Percentiles rank a stretch among this genome's conserved stretches.
Conservation (phyloP, 768 basidiomycete species). For the Termitomyces sp. region DNA sequence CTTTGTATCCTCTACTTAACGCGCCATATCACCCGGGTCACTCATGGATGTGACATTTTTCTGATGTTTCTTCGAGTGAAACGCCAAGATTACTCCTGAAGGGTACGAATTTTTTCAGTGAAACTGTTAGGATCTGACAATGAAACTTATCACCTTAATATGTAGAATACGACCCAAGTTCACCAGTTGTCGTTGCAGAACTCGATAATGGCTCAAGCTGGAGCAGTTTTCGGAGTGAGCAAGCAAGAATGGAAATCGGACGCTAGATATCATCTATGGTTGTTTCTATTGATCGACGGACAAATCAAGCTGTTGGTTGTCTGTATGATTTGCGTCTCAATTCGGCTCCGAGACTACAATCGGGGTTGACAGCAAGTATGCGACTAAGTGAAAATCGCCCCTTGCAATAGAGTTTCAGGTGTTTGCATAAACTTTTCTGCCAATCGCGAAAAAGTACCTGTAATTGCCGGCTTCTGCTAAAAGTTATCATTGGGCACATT, state of each 20-base stretch:
- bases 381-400: not conserved
- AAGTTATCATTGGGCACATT: not conserved
- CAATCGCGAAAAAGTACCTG: not conserved
- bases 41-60: conserved; percentile 5
- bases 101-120: not conserved
- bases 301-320: not conserved
- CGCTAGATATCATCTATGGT: conserved; percentile 1
- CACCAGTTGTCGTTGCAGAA: conserved; percentile 5
- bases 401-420: not conserved
- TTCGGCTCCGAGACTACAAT: not conserved
- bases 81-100: conserved; percentile 2
- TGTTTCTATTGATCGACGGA: not conserved
- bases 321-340: not conserved
- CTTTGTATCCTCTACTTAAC: not conserved
- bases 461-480: not conserved
- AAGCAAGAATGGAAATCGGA: conserved; percentile 11
- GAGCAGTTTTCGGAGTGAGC: conserved; percentile 5
- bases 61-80: conserved; percentile 5
- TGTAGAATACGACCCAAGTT: conserved; percentile 4
- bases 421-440: not conserved
- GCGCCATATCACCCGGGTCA: not conserved
- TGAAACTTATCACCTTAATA: not conserved
- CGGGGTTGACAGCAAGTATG: not conserved
- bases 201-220: conserved; percentile 7
- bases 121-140: not conserved